Base-by-base conservation (phyloP, 306 rosid genomes). In the Vigna trinervia region DNA sequence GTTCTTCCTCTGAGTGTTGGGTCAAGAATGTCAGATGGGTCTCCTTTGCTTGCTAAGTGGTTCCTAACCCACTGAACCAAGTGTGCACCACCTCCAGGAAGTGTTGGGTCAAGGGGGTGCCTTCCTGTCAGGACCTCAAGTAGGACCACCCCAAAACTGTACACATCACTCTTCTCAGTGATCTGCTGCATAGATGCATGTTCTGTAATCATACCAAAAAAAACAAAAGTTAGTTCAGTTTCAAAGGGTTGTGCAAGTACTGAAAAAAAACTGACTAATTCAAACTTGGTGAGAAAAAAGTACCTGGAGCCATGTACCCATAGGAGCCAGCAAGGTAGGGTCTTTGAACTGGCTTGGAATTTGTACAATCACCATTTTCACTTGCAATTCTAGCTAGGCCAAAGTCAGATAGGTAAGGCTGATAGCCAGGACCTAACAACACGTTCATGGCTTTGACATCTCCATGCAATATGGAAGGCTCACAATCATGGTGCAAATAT, bases 251-350 rank as follows among this genome's bases (percentile, higher is more conserved):
- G 9, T 34, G 12, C 30, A 64, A 32, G 30, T 50, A n/a, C 19
- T 54, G 39, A 22, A 73, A 75, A 32, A n/a, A 22, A 54, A 28
- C 52, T 10, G 34, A 77, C 2, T 72, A 57, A 67, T 11, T 17
- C 0, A 23, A 57, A 11, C 28, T 26, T 36, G 23, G 67, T 74
- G 57, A 58, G 51, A 13, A 68, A 65, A 65, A 66, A 58, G 36
- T 89, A 94, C 98, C 98, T 1, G 97, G 96, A 78, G 96, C 98
- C 96, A 91, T 91, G 89, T 94, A 91, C 77, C 97, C 98, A 47
- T 88, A 86, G 54, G 98, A 94, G 69, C 92, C 92, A 43, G 87
- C 89, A 61, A 90, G 80, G 46, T 85, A 86, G 82, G 91, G 89
- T 78, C 78, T 88, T 39, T 82, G 90, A 76, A 68, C 65, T 54